phyloP scores from a whole-genome alignment of 805 yeast genomes.

The Myxozyma neotropica region DNA sequence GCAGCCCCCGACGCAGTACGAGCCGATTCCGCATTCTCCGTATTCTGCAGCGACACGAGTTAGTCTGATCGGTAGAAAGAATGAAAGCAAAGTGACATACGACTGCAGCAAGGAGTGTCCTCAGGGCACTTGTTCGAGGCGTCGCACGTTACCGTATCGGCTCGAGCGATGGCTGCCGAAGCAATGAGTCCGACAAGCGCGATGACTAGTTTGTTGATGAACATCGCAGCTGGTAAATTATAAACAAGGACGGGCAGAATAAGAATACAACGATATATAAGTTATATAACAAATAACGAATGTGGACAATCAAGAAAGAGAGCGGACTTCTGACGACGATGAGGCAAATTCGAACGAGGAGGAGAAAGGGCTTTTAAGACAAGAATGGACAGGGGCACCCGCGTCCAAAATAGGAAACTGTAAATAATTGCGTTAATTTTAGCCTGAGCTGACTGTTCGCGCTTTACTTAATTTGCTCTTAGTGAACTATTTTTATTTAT shows the following conservation, averaged over 20 bases:
- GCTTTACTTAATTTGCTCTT: background rate
- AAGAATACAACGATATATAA: background rate
- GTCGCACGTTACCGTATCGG: slow-evolving; percentile 51
- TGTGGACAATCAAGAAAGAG: background rate
- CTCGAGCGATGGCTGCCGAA: slow-evolving; percentile 34
- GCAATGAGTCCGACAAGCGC: slow-evolving; percentile 2
- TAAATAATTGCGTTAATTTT: background rate
- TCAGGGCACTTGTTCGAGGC: slow-evolving; percentile 68
- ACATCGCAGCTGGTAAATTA: background rate
- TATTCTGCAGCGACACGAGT: slow-evolving; percentile 43
- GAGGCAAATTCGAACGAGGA: background rate
- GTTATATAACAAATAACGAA: background rate
- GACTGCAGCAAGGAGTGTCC: slow-evolving; percentile 80
- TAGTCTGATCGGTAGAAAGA: background rate
- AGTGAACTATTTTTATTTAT: too few species aligned
- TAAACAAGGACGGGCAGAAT: background rate
- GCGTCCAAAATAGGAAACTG: slow-evolving; percentile 1
- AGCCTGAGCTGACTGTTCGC: background rate
- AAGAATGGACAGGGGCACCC: background rate
- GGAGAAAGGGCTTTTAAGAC: background rate
- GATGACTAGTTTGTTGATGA: background rate
- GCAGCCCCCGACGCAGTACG: slow-evolving; percentile 83
- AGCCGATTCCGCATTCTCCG: slow-evolving; percentile 80
- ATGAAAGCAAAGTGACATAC: slow-evolving; percentile 15
- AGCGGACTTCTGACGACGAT: background rate